Evolutionary conservation across 2,329 filamentous ascomycete species (phyloP).

Genomic region (Grosmannia clavigera): DNA sequence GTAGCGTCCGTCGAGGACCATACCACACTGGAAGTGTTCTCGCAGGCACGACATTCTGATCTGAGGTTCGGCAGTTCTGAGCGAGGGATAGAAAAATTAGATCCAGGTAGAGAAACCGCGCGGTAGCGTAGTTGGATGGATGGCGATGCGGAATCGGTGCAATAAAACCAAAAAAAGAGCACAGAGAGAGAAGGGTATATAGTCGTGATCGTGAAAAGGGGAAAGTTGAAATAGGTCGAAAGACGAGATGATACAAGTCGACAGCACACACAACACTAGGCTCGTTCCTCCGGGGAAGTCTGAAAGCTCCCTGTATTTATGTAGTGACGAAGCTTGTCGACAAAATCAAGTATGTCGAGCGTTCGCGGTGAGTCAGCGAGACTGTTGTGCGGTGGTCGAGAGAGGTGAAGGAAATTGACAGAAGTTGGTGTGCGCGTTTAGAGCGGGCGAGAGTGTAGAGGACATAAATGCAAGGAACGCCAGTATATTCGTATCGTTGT

Average conservation of each 20-base stretch:
- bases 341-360: neutral
- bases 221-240: slow-evolving; percentile 2
- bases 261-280: slow-evolving; percentile 5
- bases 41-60: slow-evolving; percentile 68
- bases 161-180: slow-evolving; percentile 11
- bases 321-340: neutral
- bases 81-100: neutral
- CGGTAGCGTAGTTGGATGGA: slow-evolving; percentile 9
- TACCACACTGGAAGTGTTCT: slow-evolving; percentile 66
- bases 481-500: slow-evolving; percentile 6
- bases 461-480: slow-evolving; percentile 13
- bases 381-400: neutral
- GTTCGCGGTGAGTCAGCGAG: neutral
- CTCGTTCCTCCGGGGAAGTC: slow-evolving; percentile 10
- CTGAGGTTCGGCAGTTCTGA: neutral
- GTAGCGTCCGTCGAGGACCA: slow-evolving; percentile 79
- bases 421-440: neutral
- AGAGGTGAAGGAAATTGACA: neutral
- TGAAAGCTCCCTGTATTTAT: neutral
- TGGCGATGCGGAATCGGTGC: neutral
- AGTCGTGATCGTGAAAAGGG: slow-evolving; percentile 12
- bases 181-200: slow-evolving; percentile 17
- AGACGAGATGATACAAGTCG: slow-evolving; percentile 6
- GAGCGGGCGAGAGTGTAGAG: neutral
- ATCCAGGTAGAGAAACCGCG: slow-evolving; percentile 11